phyloP scores from a whole-genome alignment of 495 filamentous ascomycete genomes.

The Trichoderma parareesei region DNA sequence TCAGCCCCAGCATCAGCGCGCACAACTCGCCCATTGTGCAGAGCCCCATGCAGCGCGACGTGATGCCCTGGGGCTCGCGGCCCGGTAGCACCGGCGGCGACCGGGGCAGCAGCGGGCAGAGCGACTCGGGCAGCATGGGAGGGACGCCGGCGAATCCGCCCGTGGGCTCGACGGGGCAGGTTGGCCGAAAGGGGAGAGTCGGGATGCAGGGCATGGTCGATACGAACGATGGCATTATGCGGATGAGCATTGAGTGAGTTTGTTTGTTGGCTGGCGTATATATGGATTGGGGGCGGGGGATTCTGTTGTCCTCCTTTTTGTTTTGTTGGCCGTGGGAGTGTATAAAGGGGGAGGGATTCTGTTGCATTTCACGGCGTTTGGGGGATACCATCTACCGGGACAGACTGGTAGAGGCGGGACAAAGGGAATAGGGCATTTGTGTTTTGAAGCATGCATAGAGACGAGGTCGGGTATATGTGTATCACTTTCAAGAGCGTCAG shows the following conservation, averaged over 20 bases:
- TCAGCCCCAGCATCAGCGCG: slow-evolving; percentile 85
- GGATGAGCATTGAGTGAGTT: slow-evolving; percentile 84
- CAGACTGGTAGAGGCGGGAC: not conserved
- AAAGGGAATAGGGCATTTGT: not conserved
- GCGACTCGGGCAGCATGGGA: slow-evolving; percentile 32
- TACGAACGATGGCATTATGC: slow-evolving; percentile 91
- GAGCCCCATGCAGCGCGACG: slow-evolving; percentile 63
- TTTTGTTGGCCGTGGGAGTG: not conserved
- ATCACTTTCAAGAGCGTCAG: not conserved
- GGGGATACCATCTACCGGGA: not conserved
- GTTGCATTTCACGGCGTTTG: not conserved
- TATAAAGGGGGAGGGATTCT: not conserved
- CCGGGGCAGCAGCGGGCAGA: slow-evolving; percentile 31
- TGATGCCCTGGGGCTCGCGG: slow-evolving; percentile 64
- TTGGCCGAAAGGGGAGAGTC: slow-evolving; percentile 43
- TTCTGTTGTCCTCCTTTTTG: too few species aligned
- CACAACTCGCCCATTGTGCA: slow-evolving; percentile 87
- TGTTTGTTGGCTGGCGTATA: too few species aligned
- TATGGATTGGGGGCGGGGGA: too few species aligned
- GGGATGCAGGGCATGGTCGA: slow-evolving; percentile 95
- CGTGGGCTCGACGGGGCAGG: slow-evolving; percentile 14
- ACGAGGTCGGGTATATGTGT: not conserved
- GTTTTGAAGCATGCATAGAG: not conserved
- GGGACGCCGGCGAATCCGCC: slow-evolving; percentile 19
- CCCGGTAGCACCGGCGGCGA: slow-evolving; percentile 52